Evolutionary conservation across 371 early-diverging fungal species (phyloP).

Genomic region (Mucor lusitanicus): DNA sequence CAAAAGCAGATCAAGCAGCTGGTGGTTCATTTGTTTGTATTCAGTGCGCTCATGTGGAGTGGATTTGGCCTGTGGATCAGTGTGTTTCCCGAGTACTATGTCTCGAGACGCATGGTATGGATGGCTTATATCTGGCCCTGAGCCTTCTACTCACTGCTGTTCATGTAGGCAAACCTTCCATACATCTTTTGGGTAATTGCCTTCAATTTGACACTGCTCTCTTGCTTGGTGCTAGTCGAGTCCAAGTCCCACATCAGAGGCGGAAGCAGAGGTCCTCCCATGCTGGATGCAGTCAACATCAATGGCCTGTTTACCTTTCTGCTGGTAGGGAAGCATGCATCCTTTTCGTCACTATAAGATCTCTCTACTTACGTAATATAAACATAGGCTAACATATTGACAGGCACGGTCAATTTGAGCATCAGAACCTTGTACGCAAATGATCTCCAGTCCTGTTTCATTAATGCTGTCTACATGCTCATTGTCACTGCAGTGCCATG

Average conservation of each 20-base stretch:
- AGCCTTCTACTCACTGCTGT: background rate
- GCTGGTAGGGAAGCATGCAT: conserved; percentile 45
- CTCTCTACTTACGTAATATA: background rate
- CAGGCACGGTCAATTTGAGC: conserved; percentile 79
- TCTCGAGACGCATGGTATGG: conserved; percentile 72
- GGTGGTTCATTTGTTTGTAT: conserved; percentile 15
- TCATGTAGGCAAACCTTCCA: conserved; percentile 67
- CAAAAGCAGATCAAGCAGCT: conserved; percentile 2
- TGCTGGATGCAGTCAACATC: conserved; percentile 73
- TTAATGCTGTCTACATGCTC: conserved; percentile 60
- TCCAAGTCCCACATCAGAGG: conserved; percentile 16
- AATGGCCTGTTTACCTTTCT: conserved; percentile 86
- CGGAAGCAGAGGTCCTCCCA: conserved; percentile 40
- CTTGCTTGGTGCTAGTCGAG: conserved; percentile 60
- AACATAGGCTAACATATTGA: conserved; percentile 75
- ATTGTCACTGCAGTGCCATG: conserved; percentile 38
- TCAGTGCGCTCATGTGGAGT: conserved; percentile 26
- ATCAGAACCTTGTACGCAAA: conserved; percentile 68
- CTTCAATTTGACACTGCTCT: conserved; percentile 63
- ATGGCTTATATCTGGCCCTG: background rate
- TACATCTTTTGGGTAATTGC: conserved; percentile 77
- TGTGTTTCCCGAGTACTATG: conserved; percentile 24
- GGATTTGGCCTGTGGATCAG: conserved; percentile 34
- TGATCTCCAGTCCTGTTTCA: conserved; percentile 39
- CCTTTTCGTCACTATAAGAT: background rate